Base-by-base conservation (phyloP, 164 flowering plant species). In the Platanus orientalis region DNA sequence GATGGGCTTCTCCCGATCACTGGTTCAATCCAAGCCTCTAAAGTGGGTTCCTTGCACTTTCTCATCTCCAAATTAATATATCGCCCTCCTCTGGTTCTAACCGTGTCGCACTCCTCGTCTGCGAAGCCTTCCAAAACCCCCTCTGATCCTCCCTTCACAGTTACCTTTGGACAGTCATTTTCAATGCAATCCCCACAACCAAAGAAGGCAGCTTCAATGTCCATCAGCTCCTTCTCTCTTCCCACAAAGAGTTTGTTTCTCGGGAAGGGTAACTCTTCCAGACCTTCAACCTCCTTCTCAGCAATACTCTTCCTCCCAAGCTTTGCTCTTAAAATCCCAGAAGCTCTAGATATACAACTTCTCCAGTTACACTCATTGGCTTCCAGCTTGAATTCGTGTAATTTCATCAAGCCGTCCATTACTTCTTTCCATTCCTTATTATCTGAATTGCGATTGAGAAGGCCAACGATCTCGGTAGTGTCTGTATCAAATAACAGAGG, bases 321-420 rank as follows among this genome's bases (percentile, higher is more conserved):
- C 80, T 84, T 92, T 47, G 80, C 69, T 58, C 77, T 74, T 54
- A 89, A 66, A 9, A 89, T 70, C 50, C 74, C 83, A 12, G 87
- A 77, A 57, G 88, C 80, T 71, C 72, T 86, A 1, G 71, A 53
- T 28, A 88, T 73, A 62, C 91, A 86, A 71, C 71, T 74, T 65
- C 95, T 83, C 96, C 95, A 92, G 53, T 86, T 83, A 51, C 87
- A 75, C 16, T 81, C 92, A 62, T 73, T 71, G 25, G 89, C 85
- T 60, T 83, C 92, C 52, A 89, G 77, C 73, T 79, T 89, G 71
- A 74, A 80, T 58, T 87, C 97, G 56, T 86, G 76, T 40, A 53
- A 81, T 71, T 77, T 85, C 56, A 82, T 63, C 53, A 91, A 54
- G 29, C 81, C 87, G 27, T 91, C 87, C 27, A 87, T 67, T 7